Percentiles rank a stretch among this genome's conserved stretches.
Evolutionary conservation across 1,284 basidiomycete genomes (phyloP).

Genomic region (Boletus albobrunnescens): DNA sequence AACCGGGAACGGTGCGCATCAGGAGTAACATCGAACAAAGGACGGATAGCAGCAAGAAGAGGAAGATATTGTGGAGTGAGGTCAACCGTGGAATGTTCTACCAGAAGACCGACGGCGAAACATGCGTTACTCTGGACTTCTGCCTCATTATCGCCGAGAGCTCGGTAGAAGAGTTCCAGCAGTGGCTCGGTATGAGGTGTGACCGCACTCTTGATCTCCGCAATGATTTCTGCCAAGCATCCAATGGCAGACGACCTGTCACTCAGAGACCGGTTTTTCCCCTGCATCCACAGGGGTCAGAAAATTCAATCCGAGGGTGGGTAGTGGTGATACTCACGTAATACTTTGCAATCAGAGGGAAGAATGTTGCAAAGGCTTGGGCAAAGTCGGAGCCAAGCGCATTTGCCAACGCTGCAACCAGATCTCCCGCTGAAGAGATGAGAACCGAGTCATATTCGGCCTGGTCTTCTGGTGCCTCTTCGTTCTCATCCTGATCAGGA

Average conservation of each 20-base stretch:
- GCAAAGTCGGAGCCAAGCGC: conserved; percentile 84
- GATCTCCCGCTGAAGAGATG: conserved; percentile 91
- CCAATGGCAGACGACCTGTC: conserved; percentile 95
- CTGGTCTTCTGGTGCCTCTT: conserved; percentile 76
- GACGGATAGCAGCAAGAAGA: conserved; percentile 78
- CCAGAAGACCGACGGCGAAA: conserved; percentile 89
- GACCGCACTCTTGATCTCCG: conserved; percentile 84
- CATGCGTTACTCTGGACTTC: conserved; percentile 97
- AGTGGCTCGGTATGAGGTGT: conserved; percentile 86
- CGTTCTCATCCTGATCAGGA: conserved; percentile 88
- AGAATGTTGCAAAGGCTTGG: conserved; percentile 82
- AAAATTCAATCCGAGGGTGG: not conserved
- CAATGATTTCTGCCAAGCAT: conserved; percentile 92
- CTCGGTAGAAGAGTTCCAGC: conserved; percentile 79
- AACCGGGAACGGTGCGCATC: conserved; percentile 60
- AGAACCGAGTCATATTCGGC: conserved; percentile 97
- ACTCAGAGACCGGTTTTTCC: conserved; percentile 80
- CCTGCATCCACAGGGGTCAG: conserved; percentile 41
- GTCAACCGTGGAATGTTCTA: conserved; percentile 85
- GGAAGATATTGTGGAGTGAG: conserved; percentile 80
- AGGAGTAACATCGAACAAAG: conserved; percentile 72
- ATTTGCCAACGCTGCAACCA: conserved; percentile 87
- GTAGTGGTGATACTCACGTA: conserved; percentile 60
- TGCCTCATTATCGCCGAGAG: conserved; percentile 80
- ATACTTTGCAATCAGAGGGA: conserved; percentile 89